Conservation (phyloP, 148 eudicot genomes). For the Amaranthus hypochondriacus region DNA sequence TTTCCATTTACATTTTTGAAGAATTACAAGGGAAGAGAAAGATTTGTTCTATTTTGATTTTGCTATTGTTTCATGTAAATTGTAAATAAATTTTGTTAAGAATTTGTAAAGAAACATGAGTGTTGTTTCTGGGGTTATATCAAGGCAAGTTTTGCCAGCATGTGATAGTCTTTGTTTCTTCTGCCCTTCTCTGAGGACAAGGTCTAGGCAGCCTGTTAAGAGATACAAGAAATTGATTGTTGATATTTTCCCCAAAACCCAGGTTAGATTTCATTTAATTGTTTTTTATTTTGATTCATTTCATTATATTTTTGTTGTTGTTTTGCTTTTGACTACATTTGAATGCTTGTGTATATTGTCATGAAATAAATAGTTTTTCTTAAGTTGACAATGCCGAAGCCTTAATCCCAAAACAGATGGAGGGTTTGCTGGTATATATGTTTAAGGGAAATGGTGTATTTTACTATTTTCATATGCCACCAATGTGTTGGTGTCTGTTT, state of each 20-base stretch:
- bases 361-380: not conserved
- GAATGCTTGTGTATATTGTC: not conserved
- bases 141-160: constrained; percentile 89
- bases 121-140: constrained; percentile 72
- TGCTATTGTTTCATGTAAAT: not conserved
- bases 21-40: too few relatives aligned
- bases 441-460: too few relatives aligned
- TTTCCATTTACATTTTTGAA: too few relatives aligned
- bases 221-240: constrained; percentile 88
- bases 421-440: too few relatives aligned
- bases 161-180: constrained; percentile 82
- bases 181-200: constrained; percentile 76
- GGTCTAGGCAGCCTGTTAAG: constrained; percentile 99
- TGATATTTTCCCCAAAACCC: constrained; percentile 74
- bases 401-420: too few relatives aligned
- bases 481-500: not conserved
- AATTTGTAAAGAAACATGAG: constrained; percentile 38
- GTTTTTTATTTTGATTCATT: not conserved
- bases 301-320: not conserved
- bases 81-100: not conserved
- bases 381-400: not conserved
- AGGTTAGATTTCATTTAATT: constrained; percentile 42
- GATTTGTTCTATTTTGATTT: constrained; percentile 13
- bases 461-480: too few relatives aligned
- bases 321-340: not conserved